Evolutionary conservation across 192 early-diverging fungal species (phyloP).

Genomic region (Coemansia sp.): DNA sequence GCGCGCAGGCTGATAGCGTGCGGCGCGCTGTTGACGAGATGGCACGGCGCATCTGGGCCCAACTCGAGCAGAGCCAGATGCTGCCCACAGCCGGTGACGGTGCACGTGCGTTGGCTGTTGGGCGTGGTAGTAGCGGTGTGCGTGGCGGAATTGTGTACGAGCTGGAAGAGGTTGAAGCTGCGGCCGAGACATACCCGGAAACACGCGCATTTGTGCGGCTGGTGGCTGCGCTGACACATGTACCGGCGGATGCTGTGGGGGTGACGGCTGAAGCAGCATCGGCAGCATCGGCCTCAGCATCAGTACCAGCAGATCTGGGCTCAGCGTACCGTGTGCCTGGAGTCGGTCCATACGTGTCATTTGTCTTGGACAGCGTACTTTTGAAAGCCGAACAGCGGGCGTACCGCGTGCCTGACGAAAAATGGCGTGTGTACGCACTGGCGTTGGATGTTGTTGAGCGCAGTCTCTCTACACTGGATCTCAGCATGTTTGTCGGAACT

Average conservation of each 20-base stretch:
- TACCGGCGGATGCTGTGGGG: constrained; percentile 17
- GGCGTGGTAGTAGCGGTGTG: constrained; percentile 19
- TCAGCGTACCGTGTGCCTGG: constrained; percentile 68
- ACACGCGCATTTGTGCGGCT: constrained; percentile 81
- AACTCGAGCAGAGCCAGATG: constrained; percentile 74
- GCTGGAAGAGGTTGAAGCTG: constrained; percentile 77
- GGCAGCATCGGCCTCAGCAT: constrained; percentile 30
- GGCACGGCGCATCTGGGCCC: constrained; percentile 71
- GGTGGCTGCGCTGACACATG: constrained; percentile 67
- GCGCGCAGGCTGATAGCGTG: constrained; percentile 24
- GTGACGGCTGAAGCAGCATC: constrained; percentile 10
- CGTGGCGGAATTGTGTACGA: constrained; percentile 70
- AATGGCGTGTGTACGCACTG: constrained; percentile 67
- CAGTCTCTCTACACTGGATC: constrained; percentile 74
- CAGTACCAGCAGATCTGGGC: constrained; percentile 68
- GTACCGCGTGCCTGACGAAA: constrained; percentile 67
- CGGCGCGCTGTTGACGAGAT: constrained; percentile 55
- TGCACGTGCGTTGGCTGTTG: constrained; percentile 20
- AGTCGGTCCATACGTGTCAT: constrained; percentile 73
- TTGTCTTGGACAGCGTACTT: constrained; percentile 84
- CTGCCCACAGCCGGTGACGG: constrained; percentile 51
- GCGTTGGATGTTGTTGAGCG: constrained; percentile 75
- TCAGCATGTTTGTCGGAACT: constrained; percentile 46
- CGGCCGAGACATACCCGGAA: constrained; percentile 80
- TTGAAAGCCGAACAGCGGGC: constrained; percentile 68